phyloP scores from a whole-genome alignment of 2,329 filamentous ascomycete species.

The Grosmannia huntii region DNA sequence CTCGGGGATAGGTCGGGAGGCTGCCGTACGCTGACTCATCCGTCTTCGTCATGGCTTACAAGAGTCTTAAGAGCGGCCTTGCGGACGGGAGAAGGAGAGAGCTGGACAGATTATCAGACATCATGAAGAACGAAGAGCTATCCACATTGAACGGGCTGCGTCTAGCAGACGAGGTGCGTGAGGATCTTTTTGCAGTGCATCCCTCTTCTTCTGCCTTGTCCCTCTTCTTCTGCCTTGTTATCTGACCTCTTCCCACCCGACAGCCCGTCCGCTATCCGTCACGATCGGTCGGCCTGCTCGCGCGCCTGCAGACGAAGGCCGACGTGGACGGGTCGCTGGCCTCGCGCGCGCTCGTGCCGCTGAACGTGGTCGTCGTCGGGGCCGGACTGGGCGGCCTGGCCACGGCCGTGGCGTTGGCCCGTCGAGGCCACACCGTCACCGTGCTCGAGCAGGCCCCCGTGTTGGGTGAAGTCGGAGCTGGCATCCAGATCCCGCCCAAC shows the following conservation, averaged over 20 bases:
- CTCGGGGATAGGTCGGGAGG: neutral
- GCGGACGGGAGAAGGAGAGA: too few relatives aligned
- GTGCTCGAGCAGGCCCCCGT: constrained; percentile 25
- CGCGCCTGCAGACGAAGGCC: neutral
- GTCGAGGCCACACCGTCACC: constrained; percentile 22
- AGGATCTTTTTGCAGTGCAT: too few relatives aligned
- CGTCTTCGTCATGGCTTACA: neutral
- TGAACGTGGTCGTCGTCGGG: constrained; percentile 13
- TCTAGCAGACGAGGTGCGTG: neutral
- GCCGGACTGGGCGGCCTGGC: constrained; percentile 24
- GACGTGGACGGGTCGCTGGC: neutral
- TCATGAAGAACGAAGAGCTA: neutral
- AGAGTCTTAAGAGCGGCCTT: neutral
- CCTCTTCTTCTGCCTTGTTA: too few relatives aligned
- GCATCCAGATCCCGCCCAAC: constrained; percentile 27
- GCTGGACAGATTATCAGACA: neutral
- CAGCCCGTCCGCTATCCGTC: neutral
- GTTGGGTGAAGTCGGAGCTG: constrained; percentile 27
- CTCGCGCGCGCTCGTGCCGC: neutral
- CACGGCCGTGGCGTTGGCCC: constrained; percentile 23
- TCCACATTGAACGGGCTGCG: neutral
- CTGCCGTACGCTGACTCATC: neutral
- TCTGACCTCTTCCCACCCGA: neutral
- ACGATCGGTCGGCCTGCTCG: neutral
- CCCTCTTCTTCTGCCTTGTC: neutral